Conservation (phyloP, 352 stramenopile genomes). For the Globisporangium radiosum region DNA sequence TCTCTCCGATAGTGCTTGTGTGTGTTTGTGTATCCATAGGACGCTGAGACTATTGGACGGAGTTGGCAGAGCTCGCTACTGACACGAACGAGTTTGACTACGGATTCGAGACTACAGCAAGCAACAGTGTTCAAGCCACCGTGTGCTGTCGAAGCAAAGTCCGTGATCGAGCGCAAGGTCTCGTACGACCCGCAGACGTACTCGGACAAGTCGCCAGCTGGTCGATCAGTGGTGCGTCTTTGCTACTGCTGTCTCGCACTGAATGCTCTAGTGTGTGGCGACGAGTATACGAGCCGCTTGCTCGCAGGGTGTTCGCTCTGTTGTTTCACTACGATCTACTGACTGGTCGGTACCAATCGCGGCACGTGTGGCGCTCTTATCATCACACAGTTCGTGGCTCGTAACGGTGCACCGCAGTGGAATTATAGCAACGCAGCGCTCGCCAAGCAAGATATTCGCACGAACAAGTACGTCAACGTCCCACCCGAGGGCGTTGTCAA, state of each 20-base stretch:
- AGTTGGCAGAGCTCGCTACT: neutral
- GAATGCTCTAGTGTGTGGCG: neutral
- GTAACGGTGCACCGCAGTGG: constrained; percentile 33
- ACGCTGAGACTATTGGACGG: no score
- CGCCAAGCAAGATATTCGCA: constrained; percentile 39
- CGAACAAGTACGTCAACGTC: constrained; percentile 36
- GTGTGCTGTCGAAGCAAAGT: constrained; percentile 43
- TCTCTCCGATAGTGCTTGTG: no score
- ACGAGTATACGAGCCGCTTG: no score
- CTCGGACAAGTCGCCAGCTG: constrained; percentile 21
- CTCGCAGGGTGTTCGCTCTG: no score
- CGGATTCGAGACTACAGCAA: neutral
- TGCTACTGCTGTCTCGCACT: neutral
- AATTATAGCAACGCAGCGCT: constrained; percentile 35
- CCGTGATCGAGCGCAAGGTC: constrained; percentile 43
- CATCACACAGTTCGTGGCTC: neutral
- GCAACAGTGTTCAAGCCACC: constrained; percentile 38
- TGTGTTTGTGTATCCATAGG: neutral
- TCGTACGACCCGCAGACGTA: constrained; percentile 52
- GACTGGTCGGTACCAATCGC: no score
- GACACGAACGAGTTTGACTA: neutral
- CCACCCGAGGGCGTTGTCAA: constrained; percentile 41
- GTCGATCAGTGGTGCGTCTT: constrained; percentile 22
- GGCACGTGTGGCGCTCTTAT: no score
- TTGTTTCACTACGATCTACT: neutral